Evolutionary conservation across 306 rosid species (phyloP).

Genomic region (Sesbania bispinosa): DNA sequence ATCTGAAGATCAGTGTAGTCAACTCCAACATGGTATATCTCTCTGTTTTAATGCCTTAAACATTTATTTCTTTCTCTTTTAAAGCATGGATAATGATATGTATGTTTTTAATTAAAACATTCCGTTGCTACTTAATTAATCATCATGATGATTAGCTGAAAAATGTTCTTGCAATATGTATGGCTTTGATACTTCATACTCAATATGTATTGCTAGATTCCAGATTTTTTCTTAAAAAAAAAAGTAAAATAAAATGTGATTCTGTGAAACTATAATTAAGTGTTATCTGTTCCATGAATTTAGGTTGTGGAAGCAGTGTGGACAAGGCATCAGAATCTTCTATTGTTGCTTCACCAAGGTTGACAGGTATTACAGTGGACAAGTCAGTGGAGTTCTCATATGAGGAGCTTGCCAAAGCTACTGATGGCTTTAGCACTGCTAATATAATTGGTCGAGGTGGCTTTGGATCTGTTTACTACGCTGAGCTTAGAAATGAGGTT

Average conservation of each 20-base stretch:
- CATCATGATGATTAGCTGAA: neutral
- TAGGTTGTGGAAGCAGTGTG: slow-evolving; percentile 43
- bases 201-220: neutral
- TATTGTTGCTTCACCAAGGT: slow-evolving; percentile 36
- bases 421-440: slow-evolving; percentile 43
- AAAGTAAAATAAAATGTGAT: no score
- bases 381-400: slow-evolving; percentile 78
- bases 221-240: neutral
- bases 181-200: no score
- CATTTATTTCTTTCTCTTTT: neutral
- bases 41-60: neutral
- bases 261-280: neutral
- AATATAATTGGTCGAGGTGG: slow-evolving; percentile 77
- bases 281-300: neutral
- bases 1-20: slow-evolving; percentile 34
- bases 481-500: slow-evolving; percentile 76
- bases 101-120: neutral
- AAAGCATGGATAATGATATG: neutral
- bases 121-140: neutral
- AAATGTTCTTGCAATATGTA: neutral
- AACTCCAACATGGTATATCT: slow-evolving; percentile 35
- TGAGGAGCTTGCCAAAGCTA: slow-evolving; percentile 68
- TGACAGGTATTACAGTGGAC: slow-evolving; percentile 58
- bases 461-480: slow-evolving; percentile 68
- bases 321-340: slow-evolving; percentile 43